These are phyloP conservation scores for Abortiporus biennis DNA, from an alignment of 1,284 basidiomycete species.

Conservation along the genomic window DNA sequence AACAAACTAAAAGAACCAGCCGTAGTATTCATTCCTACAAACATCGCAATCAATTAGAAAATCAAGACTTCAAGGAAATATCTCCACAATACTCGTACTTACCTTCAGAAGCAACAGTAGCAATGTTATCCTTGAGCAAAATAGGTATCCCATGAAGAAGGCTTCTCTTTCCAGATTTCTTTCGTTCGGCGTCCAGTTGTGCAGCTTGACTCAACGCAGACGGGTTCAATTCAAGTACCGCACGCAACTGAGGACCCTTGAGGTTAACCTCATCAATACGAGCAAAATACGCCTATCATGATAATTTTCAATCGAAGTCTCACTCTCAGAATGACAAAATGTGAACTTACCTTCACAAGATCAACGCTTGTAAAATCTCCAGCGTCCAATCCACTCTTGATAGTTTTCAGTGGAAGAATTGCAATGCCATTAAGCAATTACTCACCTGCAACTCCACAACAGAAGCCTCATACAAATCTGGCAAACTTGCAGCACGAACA, in stretches of 20 bases:
- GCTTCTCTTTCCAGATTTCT: conserved; percentile 39
- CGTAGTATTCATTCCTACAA: conserved; percentile 54
- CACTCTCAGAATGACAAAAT: not conserved
- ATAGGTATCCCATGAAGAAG: conserved; percentile 65
- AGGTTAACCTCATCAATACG: conserved; percentile 69
- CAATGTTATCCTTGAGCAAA: conserved; percentile 57
- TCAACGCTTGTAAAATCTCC: conserved; percentile 35
- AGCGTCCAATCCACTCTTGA: conserved; percentile 26
- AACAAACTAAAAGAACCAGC: conserved; percentile 36
- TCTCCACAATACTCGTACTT: no score
- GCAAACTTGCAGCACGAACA: no score
- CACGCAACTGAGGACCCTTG: conserved; percentile 52
- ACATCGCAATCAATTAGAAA: not conserved
- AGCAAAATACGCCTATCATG: conserved; percentile 51
- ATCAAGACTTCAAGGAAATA: not conserved
- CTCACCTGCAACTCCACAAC: conserved; percentile 35
- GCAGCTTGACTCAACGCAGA: conserved; percentile 50
- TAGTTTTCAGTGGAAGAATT: no score
- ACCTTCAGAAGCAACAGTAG: conserved; percentile 50
- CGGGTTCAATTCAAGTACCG: conserved; percentile 60
- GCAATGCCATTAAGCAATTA: no score
- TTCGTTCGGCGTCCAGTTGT: conserved; percentile 48
- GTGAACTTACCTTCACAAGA: conserved; percentile 30
- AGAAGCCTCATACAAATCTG: conserved; percentile 38
- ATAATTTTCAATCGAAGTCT: not conserved